These are phyloP conservation scores for Tetrapisispora fleetii DNA, from an alignment of 805 yeast species.

Conservation along the genomic window DNA sequence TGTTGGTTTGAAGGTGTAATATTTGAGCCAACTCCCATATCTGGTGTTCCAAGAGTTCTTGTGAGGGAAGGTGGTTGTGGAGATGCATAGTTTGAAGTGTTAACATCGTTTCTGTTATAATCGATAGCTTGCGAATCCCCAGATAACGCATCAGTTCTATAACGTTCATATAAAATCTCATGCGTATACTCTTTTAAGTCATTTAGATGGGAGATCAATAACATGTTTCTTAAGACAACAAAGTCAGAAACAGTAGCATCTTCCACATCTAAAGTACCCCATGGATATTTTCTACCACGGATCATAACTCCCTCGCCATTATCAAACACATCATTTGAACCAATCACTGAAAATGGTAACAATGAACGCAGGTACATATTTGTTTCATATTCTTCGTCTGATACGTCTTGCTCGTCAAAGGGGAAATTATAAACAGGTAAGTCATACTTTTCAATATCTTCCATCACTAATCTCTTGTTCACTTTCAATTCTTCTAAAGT, in stretches of 20 bases:
- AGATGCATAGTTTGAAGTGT: neutral
- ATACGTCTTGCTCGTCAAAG: conserved; percentile 42
- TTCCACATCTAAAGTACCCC: conserved; percentile 53
- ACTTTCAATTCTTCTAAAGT: conserved; percentile 66
- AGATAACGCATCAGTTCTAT: conserved; percentile 78
- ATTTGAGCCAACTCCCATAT: neutral
- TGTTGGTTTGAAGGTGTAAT: conserved; percentile 8
- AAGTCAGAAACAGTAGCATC: conserved; percentile 74
- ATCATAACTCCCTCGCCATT: conserved; percentile 32
- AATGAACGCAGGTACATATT: conserved; percentile 54
- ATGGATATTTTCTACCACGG: conserved; percentile 47
- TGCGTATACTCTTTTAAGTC: conserved; percentile 86
- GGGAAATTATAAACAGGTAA: conserved; percentile 72
- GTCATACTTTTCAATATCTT: conserved; percentile 61
- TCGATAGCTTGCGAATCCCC: conserved; percentile 33
- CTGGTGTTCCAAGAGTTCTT: neutral
- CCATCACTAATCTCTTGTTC: conserved; percentile 65
- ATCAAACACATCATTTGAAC: conserved; percentile 54
- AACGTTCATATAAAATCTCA: conserved; percentile 76
- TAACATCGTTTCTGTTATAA: neutral
- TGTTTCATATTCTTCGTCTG: conserved; percentile 56
- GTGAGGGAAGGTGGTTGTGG: conserved; percentile 4
- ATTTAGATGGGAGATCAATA: conserved; percentile 74
- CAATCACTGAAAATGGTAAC: conserved; percentile 60
- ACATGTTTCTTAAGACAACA: conserved; percentile 64